These are phyloP conservation scores for Ophioceras dolichostomum DNA, from an alignment of 2,329 filamentous ascomycete species.

Conservation along the genomic window DNA sequence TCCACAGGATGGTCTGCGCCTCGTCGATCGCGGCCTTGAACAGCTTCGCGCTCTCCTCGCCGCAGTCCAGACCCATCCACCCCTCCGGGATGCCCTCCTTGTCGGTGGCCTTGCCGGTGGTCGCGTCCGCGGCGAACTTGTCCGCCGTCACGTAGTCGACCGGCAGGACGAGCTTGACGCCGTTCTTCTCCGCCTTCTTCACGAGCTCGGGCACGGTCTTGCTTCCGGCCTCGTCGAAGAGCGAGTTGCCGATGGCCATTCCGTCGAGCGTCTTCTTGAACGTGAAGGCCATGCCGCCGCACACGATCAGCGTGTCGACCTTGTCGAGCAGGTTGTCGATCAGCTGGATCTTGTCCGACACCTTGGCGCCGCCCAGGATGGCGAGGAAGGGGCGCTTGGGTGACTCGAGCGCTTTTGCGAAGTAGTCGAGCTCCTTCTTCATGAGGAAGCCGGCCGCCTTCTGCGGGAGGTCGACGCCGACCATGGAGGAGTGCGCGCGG, in stretches of 20 bases:
- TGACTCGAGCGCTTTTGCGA: conserved; percentile 87
- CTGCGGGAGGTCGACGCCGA: conserved; percentile 87
- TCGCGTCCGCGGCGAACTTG: conserved; percentile 81
- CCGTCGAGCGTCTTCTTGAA: conserved; percentile 98
- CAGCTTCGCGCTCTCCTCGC: conserved; percentile 74
- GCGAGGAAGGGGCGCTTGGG: conserved; percentile 94
- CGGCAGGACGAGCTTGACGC: conserved; percentile 88
- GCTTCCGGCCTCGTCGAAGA: conserved; percentile 89
- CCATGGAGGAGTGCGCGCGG: conserved; percentile 98
- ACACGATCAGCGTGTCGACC: conserved; percentile 93
- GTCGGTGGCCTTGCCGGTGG: conserved; percentile 72
- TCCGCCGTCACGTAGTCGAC: conserved; percentile 94
- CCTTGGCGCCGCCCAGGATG: conserved; percentile 96
- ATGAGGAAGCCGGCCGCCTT: conserved; percentile 97
- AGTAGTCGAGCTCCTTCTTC: conserved; percentile 99
- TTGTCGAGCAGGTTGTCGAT: conserved; percentile 98
- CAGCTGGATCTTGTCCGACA: conserved; percentile 98
- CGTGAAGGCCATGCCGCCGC: conserved; percentile 97
- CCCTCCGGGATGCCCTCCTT: conserved; percentile 85
- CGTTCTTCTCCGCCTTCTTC: conserved; percentile 93
- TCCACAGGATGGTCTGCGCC: conserved; percentile 96
- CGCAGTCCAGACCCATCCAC: conserved; percentile 97
- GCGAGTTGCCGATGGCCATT: conserved; percentile 77
- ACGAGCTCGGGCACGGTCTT: conserved; percentile 82
- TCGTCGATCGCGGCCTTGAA: conserved; percentile 81